A percentile compares a stretch with the other conserved stretches of the same genome.
Evolutionary conservation across 768 basidiomycete genomes (phyloP).

Genomic region (Strobilomyces confusus): DNA sequence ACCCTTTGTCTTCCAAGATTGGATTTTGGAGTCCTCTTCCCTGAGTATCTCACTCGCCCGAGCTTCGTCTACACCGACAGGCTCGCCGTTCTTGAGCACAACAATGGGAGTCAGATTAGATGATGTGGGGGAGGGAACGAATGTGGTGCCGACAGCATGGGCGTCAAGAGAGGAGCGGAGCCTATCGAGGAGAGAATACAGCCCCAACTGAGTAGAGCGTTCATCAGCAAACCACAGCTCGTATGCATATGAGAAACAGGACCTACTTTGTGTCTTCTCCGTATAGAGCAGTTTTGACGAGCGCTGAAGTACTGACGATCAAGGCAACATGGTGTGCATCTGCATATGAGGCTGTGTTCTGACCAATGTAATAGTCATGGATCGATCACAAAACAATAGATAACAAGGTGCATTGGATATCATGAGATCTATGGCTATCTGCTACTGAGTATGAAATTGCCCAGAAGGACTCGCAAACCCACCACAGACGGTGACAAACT

Average conservation of each 20-base stretch:
- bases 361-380: constrained; percentile 7
- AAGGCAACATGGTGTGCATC: constrained; percentile 90
- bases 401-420: neutral
- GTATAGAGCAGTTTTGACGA: constrained; percentile 94
- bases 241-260: neutral
- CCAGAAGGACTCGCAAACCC: constrained; percentile 17
- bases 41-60: too few relatives aligned
- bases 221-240: neutral
- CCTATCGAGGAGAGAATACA: constrained; percentile 88
- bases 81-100: too few relatives aligned
- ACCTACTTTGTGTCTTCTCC: constrained; percentile 90
- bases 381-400: neutral
- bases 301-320: constrained; percentile 76
- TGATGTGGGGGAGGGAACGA: constrained; percentile 66
- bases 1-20: constrained; percentile 56
- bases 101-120: constrained; percentile 27
- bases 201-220: constrained; percentile 72
- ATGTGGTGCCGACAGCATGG: constrained; percentile 71
- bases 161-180: constrained; percentile 61
- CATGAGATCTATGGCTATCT: neutral
- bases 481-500: constrained; percentile 94
- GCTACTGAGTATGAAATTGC: too few relatives aligned
- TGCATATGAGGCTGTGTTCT: constrained; percentile 78
- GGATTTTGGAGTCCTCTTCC: too few relatives aligned
- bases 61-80: too few relatives aligned